Evolutionary conservation across 2,329 filamentous ascomycete genomes (phyloP).

Genomic region (Stemphylium vesicarium): DNA sequence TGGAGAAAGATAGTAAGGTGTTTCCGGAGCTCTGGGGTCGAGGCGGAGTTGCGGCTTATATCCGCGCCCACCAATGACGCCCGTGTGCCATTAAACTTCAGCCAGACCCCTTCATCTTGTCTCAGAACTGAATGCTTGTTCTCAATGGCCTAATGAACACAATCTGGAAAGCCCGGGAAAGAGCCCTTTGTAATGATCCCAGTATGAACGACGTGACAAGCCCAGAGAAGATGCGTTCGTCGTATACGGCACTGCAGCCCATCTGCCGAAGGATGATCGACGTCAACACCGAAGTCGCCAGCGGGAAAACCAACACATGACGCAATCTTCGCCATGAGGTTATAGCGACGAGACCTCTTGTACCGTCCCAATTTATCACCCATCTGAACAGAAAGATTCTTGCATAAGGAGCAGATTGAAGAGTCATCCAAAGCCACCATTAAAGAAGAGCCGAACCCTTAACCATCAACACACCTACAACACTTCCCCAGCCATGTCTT

Average conservation of each 20-base stretch:
- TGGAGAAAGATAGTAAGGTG: no score
- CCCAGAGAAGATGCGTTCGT: background rate
- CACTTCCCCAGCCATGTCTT: background rate
- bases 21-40: background rate
- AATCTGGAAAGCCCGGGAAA: no score
- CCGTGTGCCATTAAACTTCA: no score
- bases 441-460: background rate
- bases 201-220: no score
- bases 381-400: background rate
- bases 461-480: background rate
- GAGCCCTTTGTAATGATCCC: no score
- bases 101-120: no score
- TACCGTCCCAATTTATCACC: background rate
- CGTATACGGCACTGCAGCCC: background rate
- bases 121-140: no score
- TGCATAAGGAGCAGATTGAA: background rate
- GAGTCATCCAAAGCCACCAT: no score
- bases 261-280: constrained; percentile 6
- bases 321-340: background rate
- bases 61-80: background rate
- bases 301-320: background rate
- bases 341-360: background rate
- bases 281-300: background rate
- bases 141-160: no score
- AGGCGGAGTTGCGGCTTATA: background rate